phyloP scores from a whole-genome alignment of 2,329 filamentous ascomycete genomes.

The Fusarium brachygibbosum region DNA sequence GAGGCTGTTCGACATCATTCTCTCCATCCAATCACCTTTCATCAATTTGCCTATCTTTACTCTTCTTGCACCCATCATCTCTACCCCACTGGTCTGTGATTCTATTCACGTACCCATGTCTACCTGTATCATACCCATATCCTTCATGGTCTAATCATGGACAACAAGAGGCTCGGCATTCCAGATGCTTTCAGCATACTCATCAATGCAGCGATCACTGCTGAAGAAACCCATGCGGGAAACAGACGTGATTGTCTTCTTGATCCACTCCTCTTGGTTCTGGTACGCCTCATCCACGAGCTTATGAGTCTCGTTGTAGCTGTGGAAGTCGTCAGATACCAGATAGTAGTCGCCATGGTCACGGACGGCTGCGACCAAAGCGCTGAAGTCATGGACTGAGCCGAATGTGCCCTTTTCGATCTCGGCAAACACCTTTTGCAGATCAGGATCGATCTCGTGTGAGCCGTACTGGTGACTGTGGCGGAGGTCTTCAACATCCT shows the following conservation, averaged over 20 bases:
- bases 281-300: constrained; percentile 93
- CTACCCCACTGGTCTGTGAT: constrained; percentile 17
- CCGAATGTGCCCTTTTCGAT: constrained; percentile 89
- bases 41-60: constrained; percentile 35
- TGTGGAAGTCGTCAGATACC: constrained; percentile 96
- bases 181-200: constrained; percentile 98
- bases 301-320: constrained; percentile 90
- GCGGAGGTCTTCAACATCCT: constrained; percentile 96
- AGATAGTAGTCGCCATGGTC: constrained; percentile 98
- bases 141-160: constrained; percentile 51
- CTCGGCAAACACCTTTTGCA: constrained; percentile 84
- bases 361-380: constrained; percentile 85
- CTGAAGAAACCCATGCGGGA: constrained; percentile 98
- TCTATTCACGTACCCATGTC: constrained; percentile 30
- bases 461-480: constrained; percentile 88
- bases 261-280: constrained; percentile 92
- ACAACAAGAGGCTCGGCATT: constrained; percentile 85
- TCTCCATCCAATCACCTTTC: constrained; percentile 6
- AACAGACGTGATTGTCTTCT: constrained; percentile 89
- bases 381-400: constrained; percentile 81
- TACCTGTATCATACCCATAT: constrained; percentile 19
- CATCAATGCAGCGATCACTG: constrained; percentile 93
- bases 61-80: constrained; percentile 13
- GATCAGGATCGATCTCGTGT: constrained; percentile 81
- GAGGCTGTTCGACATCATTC: constrained; percentile 11